Base-by-base conservation (phyloP, 2,329 filamentous ascomycete species). In the Raffaelea arxii region DNA sequence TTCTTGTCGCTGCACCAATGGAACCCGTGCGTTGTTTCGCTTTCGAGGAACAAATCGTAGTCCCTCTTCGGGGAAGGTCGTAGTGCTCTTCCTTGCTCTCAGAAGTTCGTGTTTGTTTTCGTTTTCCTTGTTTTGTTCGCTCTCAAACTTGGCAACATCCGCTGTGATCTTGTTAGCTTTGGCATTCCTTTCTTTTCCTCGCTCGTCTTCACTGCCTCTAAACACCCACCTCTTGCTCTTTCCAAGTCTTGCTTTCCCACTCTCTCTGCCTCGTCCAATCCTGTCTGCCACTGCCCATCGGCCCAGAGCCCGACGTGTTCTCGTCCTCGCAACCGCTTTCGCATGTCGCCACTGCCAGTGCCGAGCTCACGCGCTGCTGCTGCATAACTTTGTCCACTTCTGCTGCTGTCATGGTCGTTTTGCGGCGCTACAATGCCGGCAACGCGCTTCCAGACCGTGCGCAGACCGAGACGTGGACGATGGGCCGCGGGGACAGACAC, bases 251-350 rank as follows among this genome's bases (percentile, higher is more conserved):
- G 35, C 14, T 44, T 46, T 12, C 52, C 54, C 4, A 37, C 54
- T 45, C 21, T 19, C 36, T 12, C 18, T 24, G 4, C 25, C 5
- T 11, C 48, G 18, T 14, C 51, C 38, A 3, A 39, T 41, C 16
- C 47, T 46, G 45, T 30, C 51, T 57, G 58, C 55, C 64, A 69
- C 19, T 43, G 48, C 30, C 57, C 59, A 25, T 59, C 55, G 5
- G 55, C 55, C 47, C 60, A 66, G 30, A 55, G 56, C 11, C 62
- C 59, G 49, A 65, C 58, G 38, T 61, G 51, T 16, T 47, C 49
- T 7, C 49, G 43, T 12, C 51, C 54, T n/a, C 62, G 59, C 19
- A 47, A 41, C 46, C 57, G 61, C 51, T 70, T 70, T 25, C 67
- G 58, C 21, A 58, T 36, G 0, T 58, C 61, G 3, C 46, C 41